Base-by-base conservation (phyloP, 495 filamentous ascomycete species). In the Aspergillus wentii region DNA sequence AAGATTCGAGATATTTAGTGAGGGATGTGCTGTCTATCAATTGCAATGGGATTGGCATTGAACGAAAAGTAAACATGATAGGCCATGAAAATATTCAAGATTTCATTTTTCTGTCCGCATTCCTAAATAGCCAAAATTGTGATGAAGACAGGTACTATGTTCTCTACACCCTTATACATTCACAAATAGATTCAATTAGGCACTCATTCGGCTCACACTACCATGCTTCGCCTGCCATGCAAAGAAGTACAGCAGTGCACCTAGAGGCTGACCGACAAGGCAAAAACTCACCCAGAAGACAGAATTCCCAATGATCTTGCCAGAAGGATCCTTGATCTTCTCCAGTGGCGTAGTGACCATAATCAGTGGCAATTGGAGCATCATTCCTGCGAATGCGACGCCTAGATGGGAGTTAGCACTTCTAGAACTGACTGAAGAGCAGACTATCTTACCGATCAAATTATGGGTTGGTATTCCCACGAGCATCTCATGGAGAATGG, bases 151-250 rank as follows among this genome's bases (percentile, higher is more conserved):
- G n/a, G n/a, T n/a, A n/a, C 22, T 11, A 25, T 25, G 6, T 25
- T 25, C 22, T 11, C 22, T 25, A 25, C 22, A 25, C 6, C 5
- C 22, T 11, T 25, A 25, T 25, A n/a, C n/a, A n/a, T n/a, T n/a
- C n/a, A n/a, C n/a, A n/a, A n/a, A n/a, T n/a, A n/a, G n/a, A n/a
- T n/a, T n/a, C n/a, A n/a, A n/a, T n/a, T n/a, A n/a, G n/a, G n/a
- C n/a, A n/a, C n/a, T n/a, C n/a, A 56, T 55, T 23, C 61, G 63
- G 41, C 73, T 78, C 17, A 79, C 76, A 49, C 79, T 89, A 14
- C 92, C 92, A 56, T 95, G 95, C 64, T 98, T 98, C 14, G 88
- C 89, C 60, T 96, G 91, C 92, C 92, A 98, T 10, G 89, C 92
- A 56, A 95, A 96, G 59, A 95, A 98, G 58, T 98, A 98, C 44